Evolutionary conservation across 1,139 yeast genomes (phyloP).

Genomic region (Keqinozyma sinolaborantium): DNA sequence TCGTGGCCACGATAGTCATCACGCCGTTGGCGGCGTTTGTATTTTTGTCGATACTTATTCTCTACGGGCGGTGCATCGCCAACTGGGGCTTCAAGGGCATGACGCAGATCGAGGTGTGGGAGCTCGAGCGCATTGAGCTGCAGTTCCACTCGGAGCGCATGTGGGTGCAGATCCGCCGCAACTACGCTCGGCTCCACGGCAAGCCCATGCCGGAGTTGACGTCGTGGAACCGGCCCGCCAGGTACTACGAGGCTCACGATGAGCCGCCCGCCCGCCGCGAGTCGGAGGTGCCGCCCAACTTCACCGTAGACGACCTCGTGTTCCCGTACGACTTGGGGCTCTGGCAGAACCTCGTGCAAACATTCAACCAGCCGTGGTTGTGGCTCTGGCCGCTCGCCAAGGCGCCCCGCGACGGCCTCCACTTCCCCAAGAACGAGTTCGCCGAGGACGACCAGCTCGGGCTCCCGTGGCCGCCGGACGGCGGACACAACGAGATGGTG

Average conservation of each 20-base stretch:
- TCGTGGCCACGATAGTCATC: slow-evolving; percentile 54
- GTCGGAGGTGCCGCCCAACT: slow-evolving; percentile 23
- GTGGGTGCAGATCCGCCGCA: slow-evolving; percentile 48
- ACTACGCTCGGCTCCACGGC: slow-evolving; percentile 42
- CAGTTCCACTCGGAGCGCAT: slow-evolving; percentile 53
- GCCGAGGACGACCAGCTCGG: slow-evolving; percentile 57
- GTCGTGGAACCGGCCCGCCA: slow-evolving; percentile 39
- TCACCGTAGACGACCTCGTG: slow-evolving; percentile 53
- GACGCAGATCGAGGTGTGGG: slow-evolving; percentile 95
- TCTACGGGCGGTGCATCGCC: slow-evolving; percentile 59
- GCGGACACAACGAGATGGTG: slow-evolving; percentile 45
- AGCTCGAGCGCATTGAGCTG: slow-evolving; percentile 72
- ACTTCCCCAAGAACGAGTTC: slow-evolving; percentile 52
- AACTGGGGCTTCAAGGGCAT: slow-evolving; percentile 63
- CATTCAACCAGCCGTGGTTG: slow-evolving; percentile 56
- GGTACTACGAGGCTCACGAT: slow-evolving; percentile 14
- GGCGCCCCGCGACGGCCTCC: slow-evolving; percentile 43
- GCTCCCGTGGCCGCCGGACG: slow-evolving; percentile 90
- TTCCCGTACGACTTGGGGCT: slow-evolving; percentile 84
- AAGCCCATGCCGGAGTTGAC: slow-evolving; percentile 42
- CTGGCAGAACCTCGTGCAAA: slow-evolving; percentile 45
- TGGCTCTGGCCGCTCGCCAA: slow-evolving; percentile 72
- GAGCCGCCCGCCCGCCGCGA: slow-evolving; percentile 4
- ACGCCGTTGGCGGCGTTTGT: slow-evolving; percentile 60
- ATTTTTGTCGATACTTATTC: slow-evolving; percentile 50